These are phyloP conservation scores for Candida schatavii DNA, from an alignment of 805 yeast genomes.

Conservation along the genomic window DNA sequence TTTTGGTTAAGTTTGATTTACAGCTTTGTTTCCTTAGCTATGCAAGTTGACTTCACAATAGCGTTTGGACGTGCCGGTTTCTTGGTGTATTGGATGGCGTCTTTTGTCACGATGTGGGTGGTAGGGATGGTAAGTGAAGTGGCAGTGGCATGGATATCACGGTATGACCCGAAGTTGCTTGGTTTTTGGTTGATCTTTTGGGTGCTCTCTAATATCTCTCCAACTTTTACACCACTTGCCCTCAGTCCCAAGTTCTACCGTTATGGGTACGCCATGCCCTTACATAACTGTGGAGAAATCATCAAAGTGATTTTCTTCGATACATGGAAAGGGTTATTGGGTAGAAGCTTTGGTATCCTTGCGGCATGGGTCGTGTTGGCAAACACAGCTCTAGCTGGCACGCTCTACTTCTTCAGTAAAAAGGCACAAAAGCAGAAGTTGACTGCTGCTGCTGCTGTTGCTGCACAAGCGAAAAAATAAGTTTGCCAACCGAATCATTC, in stretches of 20 bases:
- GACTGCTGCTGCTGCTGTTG: neutral
- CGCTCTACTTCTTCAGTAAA: neutral
- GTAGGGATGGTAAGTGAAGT: constrained; percentile 77
- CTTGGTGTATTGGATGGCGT: constrained; percentile 69
- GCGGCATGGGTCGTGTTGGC: constrained; percentile 44
- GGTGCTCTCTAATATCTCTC: constrained; percentile 66
- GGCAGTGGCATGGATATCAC: constrained; percentile 48
- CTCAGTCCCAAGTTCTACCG: constrained; percentile 54
- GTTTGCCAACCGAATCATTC: too few species aligned
- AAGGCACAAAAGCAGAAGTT: constrained; percentile 44
- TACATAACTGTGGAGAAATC: constrained; percentile 62
- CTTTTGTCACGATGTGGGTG: constrained; percentile 67
- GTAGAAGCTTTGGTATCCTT: constrained; percentile 58
- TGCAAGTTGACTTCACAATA: constrained; percentile 56
- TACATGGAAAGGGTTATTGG: constrained; percentile 55
- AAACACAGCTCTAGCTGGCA: neutral
- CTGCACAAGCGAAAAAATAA: too few species aligned
- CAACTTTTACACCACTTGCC: constrained; percentile 66
- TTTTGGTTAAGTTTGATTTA: constrained; percentile 57
- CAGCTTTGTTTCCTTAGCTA: constrained; percentile 61
- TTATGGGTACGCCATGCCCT: constrained; percentile 68
- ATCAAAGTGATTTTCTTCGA: constrained; percentile 58
- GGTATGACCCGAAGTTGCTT: constrained; percentile 58
- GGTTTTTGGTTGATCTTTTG: constrained; percentile 74
- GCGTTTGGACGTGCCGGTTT: constrained; percentile 71